Percentiles rank a stretch among this genome's conserved stretches.
Evolutionary conservation across 148 eudicot species (phyloP).

Genomic region (Fagopyrum tataricum): DNA sequence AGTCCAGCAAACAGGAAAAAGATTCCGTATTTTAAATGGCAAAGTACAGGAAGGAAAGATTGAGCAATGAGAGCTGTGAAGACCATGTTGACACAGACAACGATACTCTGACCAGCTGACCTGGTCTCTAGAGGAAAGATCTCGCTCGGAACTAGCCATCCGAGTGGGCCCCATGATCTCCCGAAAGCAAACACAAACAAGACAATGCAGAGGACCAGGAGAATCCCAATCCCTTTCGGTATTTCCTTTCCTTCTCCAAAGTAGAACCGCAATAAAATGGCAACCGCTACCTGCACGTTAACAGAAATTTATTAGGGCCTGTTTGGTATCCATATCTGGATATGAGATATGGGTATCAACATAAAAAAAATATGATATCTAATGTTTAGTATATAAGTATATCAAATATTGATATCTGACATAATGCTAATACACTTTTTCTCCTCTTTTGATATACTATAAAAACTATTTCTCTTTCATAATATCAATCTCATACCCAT

Average conservation of each 20-base stretch:
- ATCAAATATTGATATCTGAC: no score
- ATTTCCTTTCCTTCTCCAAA: conserved; percentile 6
- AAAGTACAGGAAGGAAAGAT: conserved; percentile 21
- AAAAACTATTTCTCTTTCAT: no score
- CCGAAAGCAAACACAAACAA: conserved; percentile 14
- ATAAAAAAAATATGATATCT: no score
- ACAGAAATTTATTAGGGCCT: not conserved
- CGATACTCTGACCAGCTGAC: conserved; percentile 29
- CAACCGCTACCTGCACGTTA: conserved; percentile 5
- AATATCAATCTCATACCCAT: no score
- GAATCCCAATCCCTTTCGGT: not conserved
- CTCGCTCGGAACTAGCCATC: conserved; percentile 27
- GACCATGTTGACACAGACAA: conserved; percentile 24
- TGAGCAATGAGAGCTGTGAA: conserved; percentile 25
- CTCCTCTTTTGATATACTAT: no score
- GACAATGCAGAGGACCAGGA: conserved; percentile 10
- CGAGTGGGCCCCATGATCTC: conserved; percentile 27
- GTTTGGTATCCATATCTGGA: no score
- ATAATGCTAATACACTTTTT: no score
- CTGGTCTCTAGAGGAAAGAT: conserved; percentile 26
- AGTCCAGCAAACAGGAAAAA: conserved; percentile 25
- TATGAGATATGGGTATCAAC: no score
- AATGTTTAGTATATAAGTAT: no score
- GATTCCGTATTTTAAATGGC: conserved; percentile 22
- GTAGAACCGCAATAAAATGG: not conserved